A percentile compares a stretch with the other conserved stretches of the same genome.
Evolutionary conservation across 208 protist genomes (phyloP).

Genomic region (Trypanosoma scelopori): DNA sequence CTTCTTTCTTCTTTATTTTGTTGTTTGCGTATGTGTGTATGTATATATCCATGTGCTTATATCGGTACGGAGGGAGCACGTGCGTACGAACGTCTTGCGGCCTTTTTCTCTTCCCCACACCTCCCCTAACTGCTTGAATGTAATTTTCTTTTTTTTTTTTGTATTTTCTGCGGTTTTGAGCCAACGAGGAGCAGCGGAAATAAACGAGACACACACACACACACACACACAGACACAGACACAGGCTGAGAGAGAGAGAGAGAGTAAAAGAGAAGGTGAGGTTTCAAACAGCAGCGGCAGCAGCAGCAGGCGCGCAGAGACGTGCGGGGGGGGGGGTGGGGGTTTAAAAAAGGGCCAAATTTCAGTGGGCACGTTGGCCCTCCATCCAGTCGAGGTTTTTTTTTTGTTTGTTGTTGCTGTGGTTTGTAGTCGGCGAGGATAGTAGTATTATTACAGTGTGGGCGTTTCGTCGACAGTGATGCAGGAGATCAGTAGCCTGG

Average conservation of each 20-base stretch:
- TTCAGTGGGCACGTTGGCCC: no score
- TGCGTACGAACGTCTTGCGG: no score
- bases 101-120: constrained; percentile 11
- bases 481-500: constrained; percentile 77
- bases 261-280: no score
- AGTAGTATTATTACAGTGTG: background rate
- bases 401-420: constrained; percentile 16
- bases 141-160: constrained; percentile 13
- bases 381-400: no score
- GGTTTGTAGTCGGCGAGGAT: background rate
- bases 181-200: background rate
- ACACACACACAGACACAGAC: no score
- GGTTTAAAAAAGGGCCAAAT: no score
- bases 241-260: no score
- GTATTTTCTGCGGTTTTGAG: background rate
- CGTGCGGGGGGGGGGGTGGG: background rate
- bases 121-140: constrained; percentile 9
- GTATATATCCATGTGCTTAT: no score
- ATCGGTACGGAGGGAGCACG: no score
- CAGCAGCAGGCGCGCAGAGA: no score
- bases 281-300: no score
- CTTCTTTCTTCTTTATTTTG: constrained; percentile 1
- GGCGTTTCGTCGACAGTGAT: constrained; percentile 25
- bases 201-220: no score
- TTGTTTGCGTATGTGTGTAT: constrained; percentile 1